These are phyloP conservation scores for Gaeumannomyces sp. DNA, from an alignment of 2,329 filamentous ascomycete species.

Conservation along the genomic window DNA sequence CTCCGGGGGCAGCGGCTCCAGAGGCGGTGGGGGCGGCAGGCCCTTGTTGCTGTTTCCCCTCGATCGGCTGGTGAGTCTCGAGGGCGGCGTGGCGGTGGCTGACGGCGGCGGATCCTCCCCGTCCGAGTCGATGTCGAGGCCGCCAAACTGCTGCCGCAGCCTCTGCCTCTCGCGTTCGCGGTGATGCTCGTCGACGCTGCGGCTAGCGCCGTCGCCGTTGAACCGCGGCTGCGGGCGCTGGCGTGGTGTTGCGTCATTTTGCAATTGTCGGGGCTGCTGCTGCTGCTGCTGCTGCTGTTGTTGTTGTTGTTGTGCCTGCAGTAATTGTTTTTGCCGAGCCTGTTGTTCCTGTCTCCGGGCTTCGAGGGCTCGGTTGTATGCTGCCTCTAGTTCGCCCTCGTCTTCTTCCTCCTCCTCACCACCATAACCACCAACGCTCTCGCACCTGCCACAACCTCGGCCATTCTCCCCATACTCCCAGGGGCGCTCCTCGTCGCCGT, in stretches of 20 bases:
- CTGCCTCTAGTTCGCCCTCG: conserved; percentile 10
- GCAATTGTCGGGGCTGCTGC: conserved; percentile 6
- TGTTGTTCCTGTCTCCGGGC: conserved; percentile 4
- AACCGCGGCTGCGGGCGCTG: conserved; percentile 21
- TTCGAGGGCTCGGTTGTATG: background rate
- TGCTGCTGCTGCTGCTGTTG: background rate
- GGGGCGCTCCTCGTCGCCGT: conserved; percentile 53
- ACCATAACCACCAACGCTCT: conserved; percentile 40
- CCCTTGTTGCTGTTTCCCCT: background rate
- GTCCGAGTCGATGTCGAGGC: background rate
- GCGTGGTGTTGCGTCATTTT: conserved; percentile 16
- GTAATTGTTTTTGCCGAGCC: background rate
- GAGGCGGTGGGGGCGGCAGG: background rate
- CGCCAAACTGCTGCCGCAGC: conserved; percentile 14
- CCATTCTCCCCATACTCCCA: conserved; percentile 23
- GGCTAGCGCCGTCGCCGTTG: conserved; percentile 10
- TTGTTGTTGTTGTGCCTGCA: conserved; percentile 17
- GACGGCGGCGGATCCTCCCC: background rate
- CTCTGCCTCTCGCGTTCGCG: conserved; percentile 12
- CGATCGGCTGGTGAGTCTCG: background rate
- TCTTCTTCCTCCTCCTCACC: conserved; percentile 17
- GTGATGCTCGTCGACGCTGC: conserved; percentile 13
- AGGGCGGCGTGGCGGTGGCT: conserved; percentile 3
- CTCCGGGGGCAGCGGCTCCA: conserved; percentile 12
- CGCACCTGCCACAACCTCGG: conserved; percentile 16